A percentile compares a stretch with the other conserved stretches of the same genome.
phyloP scores from a whole-genome alignment of 768 basidiomycete genomes.

The Psilocybe cyanescens region DNA sequence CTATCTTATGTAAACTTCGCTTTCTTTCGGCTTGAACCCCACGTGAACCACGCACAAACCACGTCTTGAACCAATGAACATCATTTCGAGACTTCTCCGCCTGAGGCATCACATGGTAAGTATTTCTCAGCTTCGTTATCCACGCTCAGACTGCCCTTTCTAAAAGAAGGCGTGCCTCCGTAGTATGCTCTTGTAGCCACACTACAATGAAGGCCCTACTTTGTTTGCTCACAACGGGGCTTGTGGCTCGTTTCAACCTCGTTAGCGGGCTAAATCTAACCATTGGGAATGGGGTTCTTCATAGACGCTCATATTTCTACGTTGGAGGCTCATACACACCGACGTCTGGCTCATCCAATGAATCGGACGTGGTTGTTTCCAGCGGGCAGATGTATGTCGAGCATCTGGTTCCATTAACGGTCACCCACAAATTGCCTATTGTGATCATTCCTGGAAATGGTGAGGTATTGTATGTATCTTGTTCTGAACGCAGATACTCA shows the following conservation, averaged over 20 bases:
- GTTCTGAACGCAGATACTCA: too few relatives aligned
- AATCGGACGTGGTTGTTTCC: slow-evolving; percentile 35
- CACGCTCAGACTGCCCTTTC: too few relatives aligned
- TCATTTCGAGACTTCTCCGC: too few relatives aligned
- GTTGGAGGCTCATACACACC: slow-evolving; percentile 42
- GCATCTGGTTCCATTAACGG: slow-evolving; percentile 43
- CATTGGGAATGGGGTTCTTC: slow-evolving; percentile 24
- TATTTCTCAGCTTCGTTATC: too few relatives aligned
- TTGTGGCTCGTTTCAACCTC: neutral
- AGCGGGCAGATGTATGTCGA: slow-evolving; percentile 58
- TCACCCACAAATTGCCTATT: slow-evolving; percentile 43
- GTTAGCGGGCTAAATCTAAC: neutral
- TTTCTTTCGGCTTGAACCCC: too few relatives aligned
- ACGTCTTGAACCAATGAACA: too few relatives aligned
- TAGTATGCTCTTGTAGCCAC: too few relatives aligned
- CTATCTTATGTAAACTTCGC: too few relatives aligned
- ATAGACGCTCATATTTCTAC: slow-evolving; percentile 52
- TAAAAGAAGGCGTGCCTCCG: too few relatives aligned
- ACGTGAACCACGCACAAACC: too few relatives aligned
- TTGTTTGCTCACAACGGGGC: neutral
- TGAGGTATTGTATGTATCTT: slow-evolving; percentile 11
- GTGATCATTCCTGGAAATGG: slow-evolving; percentile 54
- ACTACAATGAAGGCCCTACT: neutral
- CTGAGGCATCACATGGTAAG: too few relatives aligned
- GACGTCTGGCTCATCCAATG: slow-evolving; percentile 16